phyloP scores from a whole-genome alignment of 2,329 filamentous ascomycete species.

The Keithomyces neogunnii region DNA sequence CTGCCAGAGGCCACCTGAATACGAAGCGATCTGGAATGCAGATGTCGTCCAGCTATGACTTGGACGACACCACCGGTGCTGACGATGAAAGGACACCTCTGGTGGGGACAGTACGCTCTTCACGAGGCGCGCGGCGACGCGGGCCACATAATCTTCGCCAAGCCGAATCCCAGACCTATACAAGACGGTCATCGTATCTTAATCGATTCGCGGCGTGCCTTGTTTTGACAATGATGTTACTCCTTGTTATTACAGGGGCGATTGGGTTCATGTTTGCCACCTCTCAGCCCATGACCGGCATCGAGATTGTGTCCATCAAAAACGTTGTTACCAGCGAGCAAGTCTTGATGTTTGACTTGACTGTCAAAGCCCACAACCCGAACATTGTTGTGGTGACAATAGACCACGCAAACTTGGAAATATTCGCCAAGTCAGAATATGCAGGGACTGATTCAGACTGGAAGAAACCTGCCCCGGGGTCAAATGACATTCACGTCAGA shows the following conservation, averaged over 20 bases:
- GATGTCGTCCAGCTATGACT: constrained; percentile 60
- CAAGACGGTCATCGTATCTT: constrained; percentile 54
- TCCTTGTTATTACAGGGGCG: constrained; percentile 75
- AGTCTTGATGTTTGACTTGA: constrained; percentile 88
- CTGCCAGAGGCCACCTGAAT: constrained; percentile 21
- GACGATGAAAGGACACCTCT: constrained; percentile 87
- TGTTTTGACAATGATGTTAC: constrained; percentile 70
- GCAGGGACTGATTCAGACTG: constrained; percentile 62
- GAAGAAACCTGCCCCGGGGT: constrained; percentile 35
- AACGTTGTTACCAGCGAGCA: constrained; percentile 91
- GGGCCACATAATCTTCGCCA: constrained; percentile 52
- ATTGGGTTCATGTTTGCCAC: constrained; percentile 87
- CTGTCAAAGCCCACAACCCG: constrained; percentile 82
- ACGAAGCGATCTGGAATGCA: constrained; percentile 48
- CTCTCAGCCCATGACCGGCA: constrained; percentile 74
- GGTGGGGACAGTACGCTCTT: constrained; percentile 51
- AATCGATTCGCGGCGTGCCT: constrained; percentile 78
- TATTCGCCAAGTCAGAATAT: constrained; percentile 91
- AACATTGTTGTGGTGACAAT: constrained; percentile 86
- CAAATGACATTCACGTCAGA: constrained; percentile 15
- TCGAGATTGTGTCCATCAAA: constrained; percentile 71
- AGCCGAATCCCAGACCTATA: constrained; percentile 64
- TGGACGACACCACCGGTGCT: constrained; percentile 69
- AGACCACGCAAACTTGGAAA: constrained; percentile 77
- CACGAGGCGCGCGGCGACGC: constrained; percentile 48